Conservation (phyloP, 352 stramenopile species). For the Globisporangium lucens region DNA sequence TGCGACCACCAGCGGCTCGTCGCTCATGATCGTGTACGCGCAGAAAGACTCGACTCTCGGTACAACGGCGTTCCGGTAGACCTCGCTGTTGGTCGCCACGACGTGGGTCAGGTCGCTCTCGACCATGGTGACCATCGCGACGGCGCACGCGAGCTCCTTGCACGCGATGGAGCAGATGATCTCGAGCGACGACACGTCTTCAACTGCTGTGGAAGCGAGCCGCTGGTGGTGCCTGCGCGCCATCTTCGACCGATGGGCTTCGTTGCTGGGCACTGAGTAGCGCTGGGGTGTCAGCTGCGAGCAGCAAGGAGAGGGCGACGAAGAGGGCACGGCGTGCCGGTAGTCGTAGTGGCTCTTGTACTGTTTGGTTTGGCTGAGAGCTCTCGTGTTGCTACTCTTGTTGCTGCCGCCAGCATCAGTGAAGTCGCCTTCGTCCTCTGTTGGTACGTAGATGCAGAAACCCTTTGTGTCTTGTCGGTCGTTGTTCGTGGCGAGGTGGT, state of each 20-base stretch:
- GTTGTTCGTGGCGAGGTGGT: neutral
- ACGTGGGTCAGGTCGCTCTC: conserved; percentile 12
- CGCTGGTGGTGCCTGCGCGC: conserved; percentile 10
- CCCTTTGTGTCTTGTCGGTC: neutral
- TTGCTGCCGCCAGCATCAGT: neutral
- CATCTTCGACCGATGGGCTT: conserved; percentile 19
- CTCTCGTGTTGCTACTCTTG: neutral
- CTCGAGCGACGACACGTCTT: conserved; percentile 22
- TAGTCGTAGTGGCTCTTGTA: conserved; percentile 1
- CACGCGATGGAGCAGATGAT: conserved; percentile 24
- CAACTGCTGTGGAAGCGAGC: neutral
- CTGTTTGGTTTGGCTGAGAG: neutral
- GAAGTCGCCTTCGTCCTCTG: conserved; percentile 11
- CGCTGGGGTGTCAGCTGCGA: neutral
- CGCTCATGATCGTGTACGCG: conserved; percentile 16
- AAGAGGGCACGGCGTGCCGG: neutral
- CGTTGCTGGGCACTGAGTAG: conserved; percentile 7
- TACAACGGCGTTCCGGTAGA: conserved; percentile 6
- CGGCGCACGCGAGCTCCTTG: conserved; percentile 13
- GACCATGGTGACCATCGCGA: conserved; percentile 22
- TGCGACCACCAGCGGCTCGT: conserved; percentile 10
- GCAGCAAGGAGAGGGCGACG: neutral
- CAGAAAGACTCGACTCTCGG: conserved; percentile 17
- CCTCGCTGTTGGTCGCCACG: conserved; percentile 15
- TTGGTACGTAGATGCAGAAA: neutral